Conservation (phyloP, 1,139 yeast species). For the Nadsonia commutata region DNA sequence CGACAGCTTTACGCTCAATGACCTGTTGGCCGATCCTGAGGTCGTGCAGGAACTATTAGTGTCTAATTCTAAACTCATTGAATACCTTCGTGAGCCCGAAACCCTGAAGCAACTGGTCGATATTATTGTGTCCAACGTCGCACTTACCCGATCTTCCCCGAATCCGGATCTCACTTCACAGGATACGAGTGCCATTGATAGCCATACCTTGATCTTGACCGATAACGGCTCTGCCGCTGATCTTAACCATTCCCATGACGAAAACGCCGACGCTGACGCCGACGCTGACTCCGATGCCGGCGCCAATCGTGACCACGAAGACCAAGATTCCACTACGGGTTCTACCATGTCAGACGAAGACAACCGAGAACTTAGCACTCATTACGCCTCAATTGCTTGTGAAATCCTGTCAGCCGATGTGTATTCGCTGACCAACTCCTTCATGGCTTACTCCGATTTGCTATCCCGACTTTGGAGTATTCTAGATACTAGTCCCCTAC, state of each 20-base stretch:
- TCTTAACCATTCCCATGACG: background rate
- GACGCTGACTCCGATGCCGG: slow-evolving; percentile 25
- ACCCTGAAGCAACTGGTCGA: slow-evolving; percentile 53
- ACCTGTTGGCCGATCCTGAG: slow-evolving; percentile 74
- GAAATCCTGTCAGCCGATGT: slow-evolving; percentile 86
- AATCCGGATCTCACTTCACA: background rate
- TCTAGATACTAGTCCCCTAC: slow-evolving; percentile 52
- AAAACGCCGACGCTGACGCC: slow-evolving; percentile 29
- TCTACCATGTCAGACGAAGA: slow-evolving; percentile 1
- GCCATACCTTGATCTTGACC: background rate
- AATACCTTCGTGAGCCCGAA: slow-evolving; percentile 63
- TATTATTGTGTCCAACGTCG: slow-evolving; percentile 33
- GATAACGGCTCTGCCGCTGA: background rate
- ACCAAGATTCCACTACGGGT: slow-evolving; percentile 13
- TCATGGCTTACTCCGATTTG: slow-evolving; percentile 59
- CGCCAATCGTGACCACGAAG: slow-evolving; percentile 28
- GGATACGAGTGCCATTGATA: slow-evolving; percentile 10
- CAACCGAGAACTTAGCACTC: slow-evolving; percentile 27
- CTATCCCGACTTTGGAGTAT: slow-evolving; percentile 67
- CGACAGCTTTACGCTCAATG: slow-evolving; percentile 40
- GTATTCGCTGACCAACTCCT: slow-evolving; percentile 87
- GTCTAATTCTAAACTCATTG: slow-evolving; percentile 69
- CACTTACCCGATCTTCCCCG: background rate
- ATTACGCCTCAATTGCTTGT: slow-evolving; percentile 77
- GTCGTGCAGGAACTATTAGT: slow-evolving; percentile 70